Base-by-base conservation (phyloP, 2,329 filamentous ascomycete genomes). In the Zymoseptoria passerinii region DNA sequence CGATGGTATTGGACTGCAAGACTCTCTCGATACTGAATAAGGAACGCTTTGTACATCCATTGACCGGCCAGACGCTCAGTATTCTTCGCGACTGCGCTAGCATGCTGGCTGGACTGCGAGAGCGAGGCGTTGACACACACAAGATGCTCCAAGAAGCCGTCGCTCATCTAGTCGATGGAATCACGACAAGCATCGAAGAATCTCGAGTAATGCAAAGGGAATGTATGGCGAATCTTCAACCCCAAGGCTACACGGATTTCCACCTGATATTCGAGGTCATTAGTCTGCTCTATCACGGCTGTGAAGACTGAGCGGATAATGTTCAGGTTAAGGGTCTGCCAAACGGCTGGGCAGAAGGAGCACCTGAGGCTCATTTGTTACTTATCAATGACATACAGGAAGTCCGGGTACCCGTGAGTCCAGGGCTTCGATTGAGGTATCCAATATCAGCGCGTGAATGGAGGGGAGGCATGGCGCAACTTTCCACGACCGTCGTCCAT, bases 241-340 rank as follows among this genome's bases (percentile, higher is more conserved):
- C 61, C 8, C 60, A 64, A 49, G 60, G 60, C 2, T 58, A 62
- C 29, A 57, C 60, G n/a, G 60, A 64, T 19, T 59, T 61, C n/a
- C 57, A 60, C 28, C 56, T 62, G 28, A 56, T 56, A 8, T 62
- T 64, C 19, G 62, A 64, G 54, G 54, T 61, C n/a, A 58, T 64
- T 20, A 50, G 48, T 18, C 55, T 60, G 35, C 35, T 44, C 35
- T 44, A 44, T 44, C 35, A 44, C 16, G 35, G 35, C n/a, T 44
- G 35, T 44, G 35, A 13, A n/a, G 35, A 44, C 13, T n/a, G 35
- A 44, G 35, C 10, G 9, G 6, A 16, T 16, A 2, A 16, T 40
- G 10, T 40, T 40, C 16, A 16, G 10, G 10, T 10, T 16, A 10
- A 4, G 35, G 10, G 10, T 16, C 9, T 16, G 6, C 9, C 23